A percentile compares a stretch with the other conserved stretches of the same genome.
phyloP scores from a whole-genome alignment of 345 rosid genomes.

The Sapria himalayana region DNA sequence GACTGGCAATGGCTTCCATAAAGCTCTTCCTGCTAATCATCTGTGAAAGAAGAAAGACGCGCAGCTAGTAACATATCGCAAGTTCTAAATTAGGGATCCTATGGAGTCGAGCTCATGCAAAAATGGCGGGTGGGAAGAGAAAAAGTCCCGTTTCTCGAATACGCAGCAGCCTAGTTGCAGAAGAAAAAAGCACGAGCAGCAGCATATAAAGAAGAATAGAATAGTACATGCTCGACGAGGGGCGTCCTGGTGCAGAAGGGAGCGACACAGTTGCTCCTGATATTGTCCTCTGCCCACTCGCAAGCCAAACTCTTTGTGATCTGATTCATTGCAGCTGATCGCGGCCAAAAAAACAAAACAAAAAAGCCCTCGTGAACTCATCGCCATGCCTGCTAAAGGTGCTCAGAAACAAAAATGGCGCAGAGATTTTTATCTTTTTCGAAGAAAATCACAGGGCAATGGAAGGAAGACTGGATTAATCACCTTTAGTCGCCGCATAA shows the following conservation, averaged over 20 bases:
- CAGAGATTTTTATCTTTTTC: slow-evolving; percentile 1
- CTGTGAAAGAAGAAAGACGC: slow-evolving; percentile 10
- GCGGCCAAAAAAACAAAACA: slow-evolving; percentile 2
- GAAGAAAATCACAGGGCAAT: not conserved
- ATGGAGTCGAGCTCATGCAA: too few species aligned
- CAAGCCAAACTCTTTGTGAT: slow-evolving; percentile 71
- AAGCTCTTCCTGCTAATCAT: slow-evolving; percentile 31
- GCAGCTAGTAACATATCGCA: not conserved
- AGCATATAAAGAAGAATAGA: slow-evolving; percentile 3
- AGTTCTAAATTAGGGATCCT: too few species aligned
- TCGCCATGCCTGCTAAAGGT: too few species aligned
- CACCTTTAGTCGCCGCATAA: slow-evolving; percentile 64
- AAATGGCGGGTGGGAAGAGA: too few species aligned
- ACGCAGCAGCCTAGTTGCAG: too few species aligned
- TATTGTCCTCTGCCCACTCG: slow-evolving; percentile 83
- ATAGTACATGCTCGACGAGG: slow-evolving; percentile 40
- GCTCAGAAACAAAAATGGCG: too few species aligned
- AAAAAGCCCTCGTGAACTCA: too few species aligned
- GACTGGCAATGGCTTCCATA: slow-evolving; percentile 20
- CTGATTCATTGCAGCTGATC: slow-evolving; percentile 61
- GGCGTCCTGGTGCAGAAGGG: slow-evolving; percentile 81
- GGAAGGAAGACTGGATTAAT: slow-evolving; percentile 1
- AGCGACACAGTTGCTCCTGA: slow-evolving; percentile 56
- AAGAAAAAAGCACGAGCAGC: not conserved
- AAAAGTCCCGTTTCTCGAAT: too few species aligned